Conservation (phyloP, 1,139 yeast species). For the Groenewaldozyma sp. region DNA sequence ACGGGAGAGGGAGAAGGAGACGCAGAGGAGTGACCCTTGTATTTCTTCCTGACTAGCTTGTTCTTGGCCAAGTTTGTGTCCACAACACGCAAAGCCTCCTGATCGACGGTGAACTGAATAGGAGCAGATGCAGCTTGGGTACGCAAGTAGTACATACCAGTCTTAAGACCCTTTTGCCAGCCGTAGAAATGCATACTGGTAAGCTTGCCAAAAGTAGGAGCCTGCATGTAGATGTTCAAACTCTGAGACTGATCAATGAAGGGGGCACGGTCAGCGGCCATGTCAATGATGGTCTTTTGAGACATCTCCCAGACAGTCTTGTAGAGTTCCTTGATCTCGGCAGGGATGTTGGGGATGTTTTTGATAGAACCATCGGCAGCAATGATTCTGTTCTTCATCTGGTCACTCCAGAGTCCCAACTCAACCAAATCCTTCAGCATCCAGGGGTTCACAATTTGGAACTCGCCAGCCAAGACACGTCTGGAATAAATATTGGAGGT, state of each 20-base stretch:
- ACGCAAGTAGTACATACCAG: slow-evolving; percentile 95
- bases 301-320: slow-evolving; percentile 97
- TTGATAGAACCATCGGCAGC: slow-evolving; percentile 83
- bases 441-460: slow-evolving; percentile 81
- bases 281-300: slow-evolving; percentile 77
- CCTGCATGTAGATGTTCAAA: slow-evolving; percentile 72
- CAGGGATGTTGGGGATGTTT: slow-evolving; percentile 64
- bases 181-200: slow-evolving; percentile 98
- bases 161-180: slow-evolving; percentile 93
- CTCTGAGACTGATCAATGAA: slow-evolving; percentile 94
- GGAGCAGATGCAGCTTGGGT: slow-evolving; percentile 95
- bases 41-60: slow-evolving; percentile 29
- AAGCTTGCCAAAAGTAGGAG: slow-evolving; percentile 86
- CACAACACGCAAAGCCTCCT: slow-evolving; percentile 36
- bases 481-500: slow-evolving; percentile 83
- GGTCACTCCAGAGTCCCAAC: slow-evolving; percentile 71
- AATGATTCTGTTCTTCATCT: slow-evolving; percentile 73
- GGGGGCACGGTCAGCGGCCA: slow-evolving; percentile 94
- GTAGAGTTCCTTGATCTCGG: slow-evolving; percentile 65
- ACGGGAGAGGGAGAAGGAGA: slow-evolving; percentile 1
- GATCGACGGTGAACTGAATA: slow-evolving; percentile 82
- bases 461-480: slow-evolving; percentile 82
- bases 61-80: slow-evolving; percentile 25
- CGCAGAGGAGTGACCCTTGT: slow-evolving; percentile 11
- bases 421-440: slow-evolving; percentile 73